Conservation (phyloP, 768 basidiomycete genomes). For the Collybiopsis confluens region DNA sequence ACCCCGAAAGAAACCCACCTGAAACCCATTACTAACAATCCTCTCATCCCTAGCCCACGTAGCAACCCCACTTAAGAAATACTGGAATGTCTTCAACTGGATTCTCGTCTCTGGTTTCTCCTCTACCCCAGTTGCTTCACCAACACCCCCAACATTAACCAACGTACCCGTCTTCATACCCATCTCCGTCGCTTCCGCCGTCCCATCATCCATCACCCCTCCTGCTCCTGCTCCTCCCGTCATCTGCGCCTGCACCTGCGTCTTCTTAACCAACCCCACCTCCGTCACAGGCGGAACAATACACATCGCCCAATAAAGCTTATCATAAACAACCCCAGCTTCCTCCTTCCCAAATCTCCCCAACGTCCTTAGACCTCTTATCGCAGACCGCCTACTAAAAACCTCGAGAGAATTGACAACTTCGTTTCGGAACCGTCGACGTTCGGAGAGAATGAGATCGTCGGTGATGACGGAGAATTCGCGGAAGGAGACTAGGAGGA, state of each 20-base stretch:
- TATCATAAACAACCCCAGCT: conserved; percentile 87
- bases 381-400: conserved; percentile 87
- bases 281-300: conserved; percentile 49
- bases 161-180: conserved; percentile 51
- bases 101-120: conserved; percentile 90
- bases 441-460: conserved; percentile 85
- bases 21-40: conserved; percentile 88
- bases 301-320: conserved; percentile 81
- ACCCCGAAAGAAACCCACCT: conserved; percentile 38
- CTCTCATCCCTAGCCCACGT: conserved; percentile 96
- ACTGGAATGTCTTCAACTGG: conserved; percentile 77
- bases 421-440: conserved; percentile 80
- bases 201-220: too few relatives aligned
- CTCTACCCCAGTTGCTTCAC: conserved; percentile 42
- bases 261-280: too few relatives aligned
- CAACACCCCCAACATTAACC: conserved; percentile 53
- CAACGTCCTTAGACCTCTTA: conserved; percentile 79
- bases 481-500: conserved; percentile 93
- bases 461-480: conserved; percentile 97
- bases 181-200: too few relatives aligned
- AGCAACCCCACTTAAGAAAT: conserved; percentile 87
- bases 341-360: conserved; percentile 86
- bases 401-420: conserved; percentile 90
- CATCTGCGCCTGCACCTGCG: too few relatives aligned
- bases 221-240: too few relatives aligned